phyloP scores from a whole-genome alignment of 306 rosid species.

The Benincasa hispida region DNA sequence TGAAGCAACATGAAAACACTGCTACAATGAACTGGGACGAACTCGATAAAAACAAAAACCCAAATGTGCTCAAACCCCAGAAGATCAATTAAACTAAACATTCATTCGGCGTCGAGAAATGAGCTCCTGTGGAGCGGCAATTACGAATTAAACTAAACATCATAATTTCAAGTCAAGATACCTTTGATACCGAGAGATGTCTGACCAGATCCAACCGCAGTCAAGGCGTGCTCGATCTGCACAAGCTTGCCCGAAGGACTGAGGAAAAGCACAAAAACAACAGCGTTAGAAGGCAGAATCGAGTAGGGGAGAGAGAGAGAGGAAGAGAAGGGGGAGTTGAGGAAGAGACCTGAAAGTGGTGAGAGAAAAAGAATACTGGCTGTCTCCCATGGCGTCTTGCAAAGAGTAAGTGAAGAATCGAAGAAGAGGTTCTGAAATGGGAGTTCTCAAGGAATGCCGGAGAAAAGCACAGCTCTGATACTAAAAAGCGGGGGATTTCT shows the following conservation, averaged over 20 bases:
- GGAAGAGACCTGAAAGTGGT: constrained; percentile 34
- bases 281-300: neutral
- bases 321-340: neutral
- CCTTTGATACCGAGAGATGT: constrained; percentile 97
- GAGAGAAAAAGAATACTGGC: constrained; percentile 43
- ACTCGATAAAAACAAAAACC: neutral
- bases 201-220: constrained; percentile 95
- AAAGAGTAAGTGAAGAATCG: neutral
- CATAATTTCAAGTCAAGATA: neutral
- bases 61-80: neutral
- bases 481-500: constrained; percentile 2
- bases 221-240: constrained; percentile 96
- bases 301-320: neutral
- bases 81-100: neutral
- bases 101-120: neutral
- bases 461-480: neutral
- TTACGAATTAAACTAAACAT: neutral
- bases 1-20: neutral
- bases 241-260: constrained; percentile 97
- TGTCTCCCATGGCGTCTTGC: constrained; percentile 30
- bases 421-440: neutral
- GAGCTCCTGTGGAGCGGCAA: neutral
- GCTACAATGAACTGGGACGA: neutral
- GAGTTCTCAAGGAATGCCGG: neutral
- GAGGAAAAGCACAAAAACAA: constrained; percentile 2